phyloP scores from a whole-genome alignment of 169 alveolate genomes.

The Cryptosporidium andersoni region DNA sequence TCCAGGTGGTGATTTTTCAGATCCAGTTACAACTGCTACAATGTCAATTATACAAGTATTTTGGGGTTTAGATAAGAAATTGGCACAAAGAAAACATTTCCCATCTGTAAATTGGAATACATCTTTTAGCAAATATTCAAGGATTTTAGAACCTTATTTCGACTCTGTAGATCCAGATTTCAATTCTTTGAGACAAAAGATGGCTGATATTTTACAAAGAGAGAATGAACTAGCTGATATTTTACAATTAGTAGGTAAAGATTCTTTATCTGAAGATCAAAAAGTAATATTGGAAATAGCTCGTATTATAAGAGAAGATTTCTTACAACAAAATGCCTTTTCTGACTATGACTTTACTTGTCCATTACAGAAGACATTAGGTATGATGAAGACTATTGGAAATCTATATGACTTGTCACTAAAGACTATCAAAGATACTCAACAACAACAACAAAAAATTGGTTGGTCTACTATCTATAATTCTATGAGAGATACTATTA shows the following conservation, averaged over 20 bases:
- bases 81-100: slow-evolving; percentile 99
- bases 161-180: slow-evolving; percentile 93
- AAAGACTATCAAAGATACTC: slow-evolving; percentile 86
- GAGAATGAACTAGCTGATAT: slow-evolving; percentile 96
- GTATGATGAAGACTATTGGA: slow-evolving; percentile 96
- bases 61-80: slow-evolving; percentile 99
- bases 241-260: slow-evolving; percentile 98
- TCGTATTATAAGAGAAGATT: slow-evolving; percentile 96
- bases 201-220: slow-evolving; percentile 93
- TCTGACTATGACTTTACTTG: slow-evolving; percentile 97
- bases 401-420: slow-evolving; percentile 91
- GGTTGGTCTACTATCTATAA: slow-evolving; percentile 93
- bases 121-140: slow-evolving; percentile 95
- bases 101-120: slow-evolving; percentile 99
- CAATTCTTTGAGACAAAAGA: slow-evolving; percentile 87
- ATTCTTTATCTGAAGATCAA: slow-evolving; percentile 96
- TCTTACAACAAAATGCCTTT: slow-evolving; percentile 97
- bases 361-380: slow-evolving; percentile 94
- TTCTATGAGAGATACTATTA: slow-evolving; percentile 88
- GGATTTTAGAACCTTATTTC: slow-evolving; percentile 92
- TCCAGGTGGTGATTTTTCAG: slow-evolving; percentile 99
- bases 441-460: slow-evolving; percentile 84
- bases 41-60: slow-evolving; percentile 97
- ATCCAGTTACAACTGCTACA: slow-evolving; percentile 98
- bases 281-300: slow-evolving; percentile 92